Conservation (phyloP, 2,329 filamentous ascomycete genomes). For the Trichoderma sp. region DNA sequence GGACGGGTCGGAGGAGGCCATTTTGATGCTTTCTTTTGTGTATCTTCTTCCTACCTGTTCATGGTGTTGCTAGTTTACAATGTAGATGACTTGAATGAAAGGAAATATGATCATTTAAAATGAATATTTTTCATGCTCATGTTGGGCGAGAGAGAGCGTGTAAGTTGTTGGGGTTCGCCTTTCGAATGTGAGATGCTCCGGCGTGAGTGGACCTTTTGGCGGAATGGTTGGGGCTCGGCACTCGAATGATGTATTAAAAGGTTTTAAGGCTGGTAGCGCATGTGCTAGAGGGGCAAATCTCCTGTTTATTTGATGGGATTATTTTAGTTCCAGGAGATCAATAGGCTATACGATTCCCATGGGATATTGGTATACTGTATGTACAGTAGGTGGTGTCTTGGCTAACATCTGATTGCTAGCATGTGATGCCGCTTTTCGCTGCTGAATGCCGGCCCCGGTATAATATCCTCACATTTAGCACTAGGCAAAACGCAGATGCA, state of each 20-base stretch:
- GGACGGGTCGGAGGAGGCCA: not conserved
- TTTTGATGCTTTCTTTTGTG: not conserved
- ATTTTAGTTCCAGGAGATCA: not conserved
- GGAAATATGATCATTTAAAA: not conserved
- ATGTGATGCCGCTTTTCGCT: not conserved
- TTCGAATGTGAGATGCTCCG: not conserved
- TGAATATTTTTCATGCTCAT: not conserved
- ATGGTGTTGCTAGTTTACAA: not conserved
- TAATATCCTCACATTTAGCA: not conserved
- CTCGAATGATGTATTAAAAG: too few species aligned
- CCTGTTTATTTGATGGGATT: not conserved
- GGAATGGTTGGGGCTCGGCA: conserved; percentile 20
- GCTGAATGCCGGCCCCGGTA: not conserved
- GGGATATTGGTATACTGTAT: not conserved
- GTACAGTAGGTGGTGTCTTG: not conserved
- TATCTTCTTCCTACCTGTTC: not conserved
- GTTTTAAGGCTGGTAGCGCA: not conserved
- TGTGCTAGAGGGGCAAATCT: not conserved
- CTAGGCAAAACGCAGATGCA: not conserved
- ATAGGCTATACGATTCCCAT: not conserved
- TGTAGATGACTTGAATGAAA: not conserved
- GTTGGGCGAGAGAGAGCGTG: not conserved
- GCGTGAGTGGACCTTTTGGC: conserved; percentile 8
- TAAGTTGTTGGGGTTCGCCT: conserved; percentile 11
- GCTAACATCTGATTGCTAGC: not conserved